phyloP scores from a whole-genome alignment of 73 alveolate species.

The Tetrahymena elliotti region DNA sequence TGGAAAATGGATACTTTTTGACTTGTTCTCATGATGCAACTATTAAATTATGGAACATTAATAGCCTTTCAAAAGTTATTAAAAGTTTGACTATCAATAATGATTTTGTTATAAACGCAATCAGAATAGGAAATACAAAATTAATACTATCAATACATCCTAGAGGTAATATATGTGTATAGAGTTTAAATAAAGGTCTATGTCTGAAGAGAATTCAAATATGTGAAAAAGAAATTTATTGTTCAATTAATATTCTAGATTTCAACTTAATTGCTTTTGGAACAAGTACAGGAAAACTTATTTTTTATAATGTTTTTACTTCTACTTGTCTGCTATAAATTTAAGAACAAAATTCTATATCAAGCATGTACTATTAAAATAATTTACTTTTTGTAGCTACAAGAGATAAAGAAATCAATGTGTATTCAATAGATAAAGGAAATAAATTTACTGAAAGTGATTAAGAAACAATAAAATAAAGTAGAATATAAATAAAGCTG shows the following conservation, averaged over 20 bases:
- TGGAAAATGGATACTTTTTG: background rate
- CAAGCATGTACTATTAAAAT: background rate
- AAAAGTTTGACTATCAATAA: background rate
- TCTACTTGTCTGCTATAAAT: background rate
- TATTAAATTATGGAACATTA: background rate
- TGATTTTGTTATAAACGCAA: background rate
- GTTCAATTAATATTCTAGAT: background rate
- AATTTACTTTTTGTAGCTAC: background rate
- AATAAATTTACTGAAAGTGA: background rate
- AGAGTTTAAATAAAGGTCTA: background rate
- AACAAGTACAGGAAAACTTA: background rate
- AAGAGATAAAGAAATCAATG: background rate
- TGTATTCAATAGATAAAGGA: background rate
- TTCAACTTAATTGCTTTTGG: background rate
- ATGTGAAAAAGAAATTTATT: background rate
- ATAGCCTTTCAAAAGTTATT: background rate
- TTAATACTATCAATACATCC: background rate
- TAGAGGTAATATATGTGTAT: background rate
- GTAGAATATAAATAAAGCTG: background rate
- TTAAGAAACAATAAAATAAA: background rate
- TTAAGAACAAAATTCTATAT: background rate
- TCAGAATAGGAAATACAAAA: background rate
- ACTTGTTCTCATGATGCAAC: background rate
- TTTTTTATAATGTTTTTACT: background rate
- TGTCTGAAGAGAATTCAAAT: background rate